phyloP scores from a whole-genome alignment of 2,329 filamentous ascomycete species.

The Hymenoscyphus repandus region DNA sequence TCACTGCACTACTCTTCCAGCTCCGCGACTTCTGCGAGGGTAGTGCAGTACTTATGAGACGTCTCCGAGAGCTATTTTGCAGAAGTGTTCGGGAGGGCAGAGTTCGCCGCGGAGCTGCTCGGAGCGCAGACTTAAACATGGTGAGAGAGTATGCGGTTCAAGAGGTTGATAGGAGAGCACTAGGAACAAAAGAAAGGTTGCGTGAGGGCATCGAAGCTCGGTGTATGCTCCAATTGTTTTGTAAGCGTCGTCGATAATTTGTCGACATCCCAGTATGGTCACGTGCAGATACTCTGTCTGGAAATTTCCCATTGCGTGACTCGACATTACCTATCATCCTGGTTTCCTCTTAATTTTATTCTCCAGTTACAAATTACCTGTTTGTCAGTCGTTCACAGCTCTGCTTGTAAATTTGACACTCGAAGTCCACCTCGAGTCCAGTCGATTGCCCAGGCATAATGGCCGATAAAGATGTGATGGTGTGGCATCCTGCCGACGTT shows the following conservation, averaged over 20 bases:
- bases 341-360: too few species aligned
- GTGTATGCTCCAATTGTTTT: slow-evolving; percentile 16
- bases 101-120: slow-evolving; percentile 24
- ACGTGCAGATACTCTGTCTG: not conserved
- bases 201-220: slow-evolving; percentile 13
- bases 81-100: slow-evolving; percentile 14
- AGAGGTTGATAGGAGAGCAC: slow-evolving; percentile 2
- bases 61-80: slow-evolving; percentile 32
- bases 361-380: too few species aligned
- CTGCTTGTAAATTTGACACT: too few species aligned
- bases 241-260: slow-evolving; percentile 23
- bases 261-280: not conserved
- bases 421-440: too few species aligned
- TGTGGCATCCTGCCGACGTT: slow-evolving; percentile 35
- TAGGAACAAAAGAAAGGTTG: slow-evolving; percentile 24
- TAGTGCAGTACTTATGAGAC: slow-evolving; percentile 49
- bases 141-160: slow-evolving; percentile 3
- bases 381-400: too few species aligned
- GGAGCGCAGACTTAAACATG: slow-evolving; percentile 27
- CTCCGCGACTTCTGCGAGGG: slow-evolving; percentile 64
- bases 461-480: slow-evolving; percentile 2
- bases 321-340: too few species aligned
- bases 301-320: not conserved
- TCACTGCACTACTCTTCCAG: slow-evolving; percentile 71
- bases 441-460: not conserved